A percentile compares a stretch with the other conserved stretches of the same genome.
Conservation (phyloP, 2,329 filamentous ascomycete species). For the Hirsutella thompsonii region DNA sequence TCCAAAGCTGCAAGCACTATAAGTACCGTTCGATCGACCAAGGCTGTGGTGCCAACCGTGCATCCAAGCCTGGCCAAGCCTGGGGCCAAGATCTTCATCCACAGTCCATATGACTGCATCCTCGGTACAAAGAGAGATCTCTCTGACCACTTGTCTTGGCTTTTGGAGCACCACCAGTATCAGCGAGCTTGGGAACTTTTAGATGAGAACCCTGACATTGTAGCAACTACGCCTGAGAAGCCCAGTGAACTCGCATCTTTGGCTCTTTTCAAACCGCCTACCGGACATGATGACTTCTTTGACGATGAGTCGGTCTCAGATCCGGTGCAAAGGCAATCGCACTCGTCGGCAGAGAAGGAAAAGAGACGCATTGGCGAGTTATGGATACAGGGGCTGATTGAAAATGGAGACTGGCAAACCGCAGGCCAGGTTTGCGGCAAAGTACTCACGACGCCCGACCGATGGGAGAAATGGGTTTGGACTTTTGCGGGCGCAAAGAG, state of each 20-base stretch:
- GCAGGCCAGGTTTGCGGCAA: conserved; percentile 74
- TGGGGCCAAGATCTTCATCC: conserved; percentile 71
- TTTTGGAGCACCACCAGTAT: conserved; percentile 70
- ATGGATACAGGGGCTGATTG: conserved; percentile 80
- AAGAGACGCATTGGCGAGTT: conserved; percentile 85
- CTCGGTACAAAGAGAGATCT: conserved; percentile 79
- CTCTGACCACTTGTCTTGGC: conserved; percentile 73
- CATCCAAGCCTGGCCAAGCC: conserved; percentile 43
- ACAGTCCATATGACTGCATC: conserved; percentile 95
- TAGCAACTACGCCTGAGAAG: conserved; percentile 28
- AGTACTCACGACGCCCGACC: conserved; percentile 63
- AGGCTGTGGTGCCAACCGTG: conserved; percentile 20
- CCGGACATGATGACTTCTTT: conserved; percentile 50
- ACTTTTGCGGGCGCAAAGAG: conserved; percentile 75
- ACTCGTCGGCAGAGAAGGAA: conserved; percentile 66
- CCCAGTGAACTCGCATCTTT: conserved; percentile 24
- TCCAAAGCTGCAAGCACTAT: conserved; percentile 26
- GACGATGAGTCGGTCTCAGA: conserved; percentile 51
- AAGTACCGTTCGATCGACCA: conserved; percentile 14
- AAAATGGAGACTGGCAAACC: conserved; percentile 57
- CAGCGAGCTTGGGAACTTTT: conserved; percentile 81
- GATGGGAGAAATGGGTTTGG: conserved; percentile 96
- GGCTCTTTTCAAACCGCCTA: conserved; percentile 26
- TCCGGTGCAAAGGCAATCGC: conserved; percentile 41
- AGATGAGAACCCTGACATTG: conserved; percentile 72